phyloP scores from a whole-genome alignment of 2,329 filamentous ascomycete species.

The Ramularia endophylla region DNA sequence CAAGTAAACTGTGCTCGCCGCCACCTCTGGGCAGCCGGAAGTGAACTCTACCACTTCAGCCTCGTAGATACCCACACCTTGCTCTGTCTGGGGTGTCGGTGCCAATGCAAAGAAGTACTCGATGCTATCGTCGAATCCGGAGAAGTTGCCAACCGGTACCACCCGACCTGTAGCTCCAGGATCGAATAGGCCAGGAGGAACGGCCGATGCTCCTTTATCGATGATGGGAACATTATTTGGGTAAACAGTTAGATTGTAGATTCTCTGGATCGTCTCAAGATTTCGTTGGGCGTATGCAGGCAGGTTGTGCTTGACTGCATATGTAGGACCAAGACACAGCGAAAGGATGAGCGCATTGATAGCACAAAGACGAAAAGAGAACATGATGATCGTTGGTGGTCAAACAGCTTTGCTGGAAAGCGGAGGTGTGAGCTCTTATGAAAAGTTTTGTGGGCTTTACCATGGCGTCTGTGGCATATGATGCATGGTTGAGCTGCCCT shows the following conservation, averaged over 20 bases:
- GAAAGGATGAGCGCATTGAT: no score
- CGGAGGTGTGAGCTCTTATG: no score
- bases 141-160: conserved; percentile 39
- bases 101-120: conserved; percentile 43
- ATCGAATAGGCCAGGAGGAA: conserved; percentile 37
- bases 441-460: no score
- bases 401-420: no score
- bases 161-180: conserved; percentile 36
- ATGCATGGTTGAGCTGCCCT: no score
- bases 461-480: no score
- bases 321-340: no score
- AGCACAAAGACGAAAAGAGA: no score
- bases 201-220: conserved; percentile 28
- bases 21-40: conserved; percentile 16
- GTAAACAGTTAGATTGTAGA: conserved; percentile 39
- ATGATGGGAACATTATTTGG: conserved; percentile 36
- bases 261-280: conserved; percentile 32
- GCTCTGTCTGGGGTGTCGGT: conserved; percentile 25
- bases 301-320: conserved; percentile 4
- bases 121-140: conserved; percentile 38
- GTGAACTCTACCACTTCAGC: conserved; percentile 20
- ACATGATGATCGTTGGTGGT: no score
- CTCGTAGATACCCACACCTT: conserved; percentile 15
- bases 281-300: conserved; percentile 26
- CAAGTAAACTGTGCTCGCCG: conserved; percentile 16